Evolutionary conservation across 371 early-diverging fungal species (phyloP).

Genomic region (Basidiobolus heterosporus): DNA sequence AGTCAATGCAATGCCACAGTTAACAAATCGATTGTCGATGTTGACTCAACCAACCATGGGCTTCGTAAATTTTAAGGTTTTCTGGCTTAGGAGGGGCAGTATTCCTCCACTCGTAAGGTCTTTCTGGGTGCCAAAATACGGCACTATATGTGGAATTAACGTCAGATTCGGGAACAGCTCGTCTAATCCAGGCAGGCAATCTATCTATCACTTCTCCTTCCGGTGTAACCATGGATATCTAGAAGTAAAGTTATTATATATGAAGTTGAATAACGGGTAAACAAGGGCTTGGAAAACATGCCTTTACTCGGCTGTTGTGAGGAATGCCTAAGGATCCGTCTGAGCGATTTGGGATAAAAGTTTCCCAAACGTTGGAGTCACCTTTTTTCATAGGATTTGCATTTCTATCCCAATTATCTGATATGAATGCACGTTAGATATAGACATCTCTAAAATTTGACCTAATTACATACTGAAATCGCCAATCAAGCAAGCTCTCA

Average conservation of each 20-base stretch:
- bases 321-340: conserved; percentile 54
- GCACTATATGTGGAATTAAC: conserved; percentile 71
- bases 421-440: too few relatives aligned
- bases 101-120: conserved; percentile 55
- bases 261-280: background rate
- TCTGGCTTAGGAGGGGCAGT: conserved; percentile 39
- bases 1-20: too few relatives aligned
- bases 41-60: conserved; percentile 32
- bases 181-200: conserved; percentile 74
- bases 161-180: conserved; percentile 69
- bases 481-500: conserved; percentile 65
- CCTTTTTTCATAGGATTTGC: conserved; percentile 61
- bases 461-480: conserved; percentile 44
- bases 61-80: conserved; percentile 73
- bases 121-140: conserved; percentile 82
- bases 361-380: conserved; percentile 64
- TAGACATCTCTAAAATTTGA: too few relatives aligned
- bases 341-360: conserved; percentile 36
- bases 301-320: conserved; percentile 80
- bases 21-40: too few relatives aligned
- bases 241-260: background rate
- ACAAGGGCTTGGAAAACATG: conserved; percentile 15
- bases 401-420: conserved; percentile 55
- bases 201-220: conserved; percentile 70
- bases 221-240: conserved; percentile 57